Evolutionary conservation across 1,139 yeast species (phyloP).

Genomic region (Yamadazyma triangularis): DNA sequence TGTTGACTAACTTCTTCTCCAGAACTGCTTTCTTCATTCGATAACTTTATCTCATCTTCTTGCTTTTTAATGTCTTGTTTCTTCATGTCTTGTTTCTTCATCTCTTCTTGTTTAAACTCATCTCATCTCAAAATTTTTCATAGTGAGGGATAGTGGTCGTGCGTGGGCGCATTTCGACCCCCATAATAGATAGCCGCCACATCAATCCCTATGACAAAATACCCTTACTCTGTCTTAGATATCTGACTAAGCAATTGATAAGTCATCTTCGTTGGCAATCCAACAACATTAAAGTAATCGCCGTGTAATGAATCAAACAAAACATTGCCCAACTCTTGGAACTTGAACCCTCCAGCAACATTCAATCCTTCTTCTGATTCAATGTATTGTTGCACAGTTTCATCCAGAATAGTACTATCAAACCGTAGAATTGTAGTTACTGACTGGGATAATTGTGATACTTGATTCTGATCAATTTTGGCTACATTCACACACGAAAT

Average conservation of each 20-base stretch:
- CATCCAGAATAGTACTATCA: slow-evolving; percentile 41
- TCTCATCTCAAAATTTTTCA: neutral
- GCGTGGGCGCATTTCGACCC: no score
- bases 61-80: slow-evolving; percentile 12
- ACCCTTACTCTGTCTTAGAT: slow-evolving; percentile 9
- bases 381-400: slow-evolving; percentile 56
- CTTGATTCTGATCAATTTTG: slow-evolving; percentile 23
- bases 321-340: slow-evolving; percentile 69
- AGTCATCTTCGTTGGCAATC: slow-evolving; percentile 69
- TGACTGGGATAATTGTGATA: slow-evolving; percentile 6
- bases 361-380: slow-evolving; percentile 66
- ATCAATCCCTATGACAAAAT: slow-evolving; percentile 11
- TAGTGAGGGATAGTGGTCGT: no score
- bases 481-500: slow-evolving; percentile 65
- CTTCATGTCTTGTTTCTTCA: slow-evolving; percentile 11
- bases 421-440: slow-evolving; percentile 26
- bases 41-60: slow-evolving; percentile 14
- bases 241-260: slow-evolving; percentile 28
- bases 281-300: slow-evolving; percentile 86
- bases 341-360: slow-evolving; percentile 93
- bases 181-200: slow-evolving; percentile 13
- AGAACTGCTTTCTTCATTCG: slow-evolving; percentile 7
- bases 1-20: slow-evolving; percentile 1
- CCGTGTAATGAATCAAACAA: slow-evolving; percentile 65
- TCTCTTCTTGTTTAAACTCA: no score